Percentiles rank a stretch among this genome's conserved stretches.
Evolutionary conservation across 257 asterid genomes (phyloP).

Genomic region (Forsythia suspensa): DNA sequence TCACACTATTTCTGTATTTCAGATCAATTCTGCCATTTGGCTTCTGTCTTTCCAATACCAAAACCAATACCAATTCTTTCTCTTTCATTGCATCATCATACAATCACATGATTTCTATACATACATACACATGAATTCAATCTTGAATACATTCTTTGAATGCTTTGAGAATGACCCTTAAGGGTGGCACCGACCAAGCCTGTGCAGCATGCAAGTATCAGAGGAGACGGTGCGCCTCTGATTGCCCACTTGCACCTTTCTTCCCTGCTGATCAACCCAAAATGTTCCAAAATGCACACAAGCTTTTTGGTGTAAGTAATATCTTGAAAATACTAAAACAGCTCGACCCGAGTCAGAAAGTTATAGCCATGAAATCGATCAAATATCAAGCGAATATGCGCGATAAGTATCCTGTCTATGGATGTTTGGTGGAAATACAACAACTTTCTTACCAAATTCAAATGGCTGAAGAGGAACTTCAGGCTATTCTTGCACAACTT

Average conservation of each 20-base stretch:
- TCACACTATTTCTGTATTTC: background rate
- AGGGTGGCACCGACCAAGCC: conserved; percentile 94
- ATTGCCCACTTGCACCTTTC: conserved; percentile 80
- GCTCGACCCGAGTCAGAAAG: conserved; percentile 60
- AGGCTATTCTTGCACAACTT: conserved; percentile 60
- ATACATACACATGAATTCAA: background rate
- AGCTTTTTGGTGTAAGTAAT: conserved; percentile 78
- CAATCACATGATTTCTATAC: background rate
- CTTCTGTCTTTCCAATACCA: background rate
- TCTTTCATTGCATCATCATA: background rate
- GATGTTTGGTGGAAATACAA: conserved; percentile 61
- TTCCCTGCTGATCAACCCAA: conserved; percentile 87
- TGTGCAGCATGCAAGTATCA: conserved; percentile 96
- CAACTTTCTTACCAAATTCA: conserved; percentile 52
- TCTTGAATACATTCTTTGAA: background rate
- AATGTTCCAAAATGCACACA: conserved; percentile 78
- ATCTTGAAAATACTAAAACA: conserved; percentile 64
- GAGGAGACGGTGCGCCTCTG: conserved; percentile 68
- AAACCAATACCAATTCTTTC: background rate
- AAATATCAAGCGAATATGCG: conserved; percentile 71
- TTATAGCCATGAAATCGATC: conserved; percentile 75
- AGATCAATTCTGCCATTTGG: background rate
- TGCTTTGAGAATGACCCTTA: conserved; percentile 57
- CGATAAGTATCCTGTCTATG: conserved; percentile 66
- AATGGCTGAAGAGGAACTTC: conserved; percentile 65